These are phyloP conservation scores for Waltiozyma solani DNA, from an alignment of 1,139 yeast species.

Conservation along the genomic window DNA sequence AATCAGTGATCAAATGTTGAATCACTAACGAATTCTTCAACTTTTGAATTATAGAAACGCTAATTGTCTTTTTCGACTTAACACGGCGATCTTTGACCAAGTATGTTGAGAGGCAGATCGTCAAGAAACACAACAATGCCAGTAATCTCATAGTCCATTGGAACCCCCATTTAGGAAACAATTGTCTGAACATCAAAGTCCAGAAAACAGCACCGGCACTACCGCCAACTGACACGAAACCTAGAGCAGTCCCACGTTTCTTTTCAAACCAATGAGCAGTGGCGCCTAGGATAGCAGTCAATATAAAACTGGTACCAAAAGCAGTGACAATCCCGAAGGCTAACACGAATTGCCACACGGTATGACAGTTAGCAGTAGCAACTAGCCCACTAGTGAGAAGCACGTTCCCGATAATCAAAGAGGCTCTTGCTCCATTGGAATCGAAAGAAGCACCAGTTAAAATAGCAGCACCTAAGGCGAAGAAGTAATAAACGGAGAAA, in stretches of 20 bases:
- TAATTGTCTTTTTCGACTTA: conserved; percentile 4
- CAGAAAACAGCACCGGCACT: conserved; percentile 52
- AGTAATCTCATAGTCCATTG: conserved; percentile 45
- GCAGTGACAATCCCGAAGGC: conserved; percentile 46
- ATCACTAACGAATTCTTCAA: conserved; percentile 29
- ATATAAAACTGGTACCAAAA: conserved; percentile 42
- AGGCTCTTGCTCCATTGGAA: conserved; percentile 37
- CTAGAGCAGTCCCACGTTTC: conserved; percentile 48
- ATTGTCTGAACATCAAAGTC: conserved; percentile 43
- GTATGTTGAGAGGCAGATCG: conserved; percentile 27
- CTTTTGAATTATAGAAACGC: background rate
- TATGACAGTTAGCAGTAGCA: conserved; percentile 39
- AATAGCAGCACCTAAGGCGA: conserved; percentile 48
- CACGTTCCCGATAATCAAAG: conserved; percentile 34
- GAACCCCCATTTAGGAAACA: conserved; percentile 40
- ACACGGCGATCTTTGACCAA: conserved; percentile 35
- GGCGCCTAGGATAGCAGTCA: conserved; percentile 37
- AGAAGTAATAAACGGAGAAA: conserved; percentile 45
- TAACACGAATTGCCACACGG: conserved; percentile 45
- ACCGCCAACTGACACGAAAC: conserved; percentile 54
- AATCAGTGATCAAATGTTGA: conserved; percentile 23
- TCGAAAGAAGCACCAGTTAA: conserved; percentile 58
- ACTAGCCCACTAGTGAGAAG: conserved; percentile 32
- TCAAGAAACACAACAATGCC: conserved; percentile 25
- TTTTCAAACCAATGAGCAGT: conserved; percentile 50